Percentiles rank a stretch among this genome's conserved stretches.
Evolutionary conservation across 1,284 basidiomycete species (phyloP).

Genomic region (Dichomitus squalens): DNA sequence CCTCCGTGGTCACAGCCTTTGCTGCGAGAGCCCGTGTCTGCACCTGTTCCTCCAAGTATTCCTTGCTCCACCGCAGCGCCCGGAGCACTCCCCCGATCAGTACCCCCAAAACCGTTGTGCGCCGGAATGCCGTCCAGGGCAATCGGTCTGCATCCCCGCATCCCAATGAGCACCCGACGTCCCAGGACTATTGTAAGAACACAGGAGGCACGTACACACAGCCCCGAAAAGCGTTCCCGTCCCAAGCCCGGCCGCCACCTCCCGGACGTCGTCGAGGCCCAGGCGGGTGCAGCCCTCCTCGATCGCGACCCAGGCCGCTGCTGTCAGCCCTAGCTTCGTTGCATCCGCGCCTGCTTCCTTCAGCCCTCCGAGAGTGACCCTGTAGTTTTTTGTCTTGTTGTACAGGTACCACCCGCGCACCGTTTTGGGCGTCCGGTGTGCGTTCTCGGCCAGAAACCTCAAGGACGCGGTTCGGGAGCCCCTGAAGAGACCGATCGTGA

Average conservation of each 20-base stretch:
- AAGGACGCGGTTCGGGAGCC: slow-evolving; percentile 57
- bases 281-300: slow-evolving; percentile 60
- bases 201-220: slow-evolving; percentile 56
- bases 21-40: slow-evolving; percentile 21
- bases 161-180: slow-evolving; percentile 6
- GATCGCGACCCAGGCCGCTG: slow-evolving; percentile 65
- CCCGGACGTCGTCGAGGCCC: slow-evolving; percentile 49
- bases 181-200: not conserved
- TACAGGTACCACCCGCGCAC: slow-evolving; percentile 90
- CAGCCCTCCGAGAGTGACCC: slow-evolving; percentile 73
- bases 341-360: slow-evolving; percentile 65
- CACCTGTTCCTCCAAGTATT: slow-evolving; percentile 36
- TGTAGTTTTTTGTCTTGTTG: slow-evolving; percentile 91
- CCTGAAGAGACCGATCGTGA: slow-evolving; percentile 68
- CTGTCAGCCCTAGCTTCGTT: slow-evolving; percentile 54
- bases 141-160: slow-evolving; percentile 54
- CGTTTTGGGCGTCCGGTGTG: slow-evolving; percentile 79
- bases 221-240: slow-evolving; percentile 60
- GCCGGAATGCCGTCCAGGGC: slow-evolving; percentile 50
- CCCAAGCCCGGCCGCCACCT: slow-evolving; percentile 66
- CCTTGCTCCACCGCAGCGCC: slow-evolving; percentile 49
- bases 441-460: slow-evolving; percentile 56
- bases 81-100: slow-evolving; percentile 57
- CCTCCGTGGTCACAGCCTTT: slow-evolving; percentile 24
- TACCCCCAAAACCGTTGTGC: slow-evolving; percentile 54